Evolutionary conservation across 495 filamentous ascomycete species (phyloP).

Genomic region (Neurospora cerealis): DNA sequence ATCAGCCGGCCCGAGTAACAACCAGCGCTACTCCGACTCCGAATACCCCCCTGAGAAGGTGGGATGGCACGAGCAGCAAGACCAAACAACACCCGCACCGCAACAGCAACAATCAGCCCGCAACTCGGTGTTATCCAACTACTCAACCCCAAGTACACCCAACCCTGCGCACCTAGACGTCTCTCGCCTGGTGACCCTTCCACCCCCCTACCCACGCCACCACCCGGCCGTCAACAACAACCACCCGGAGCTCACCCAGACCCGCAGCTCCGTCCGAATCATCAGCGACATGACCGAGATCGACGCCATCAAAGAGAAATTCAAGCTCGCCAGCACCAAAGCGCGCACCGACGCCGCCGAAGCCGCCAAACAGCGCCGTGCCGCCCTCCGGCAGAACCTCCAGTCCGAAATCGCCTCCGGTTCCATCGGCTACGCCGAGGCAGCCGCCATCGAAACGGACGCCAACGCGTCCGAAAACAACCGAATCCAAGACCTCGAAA

Average conservation of each 20-base stretch:
- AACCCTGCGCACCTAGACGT: slow-evolving; percentile 60
- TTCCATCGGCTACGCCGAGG: slow-evolving; percentile 67
- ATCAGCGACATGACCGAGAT: slow-evolving; percentile 69
- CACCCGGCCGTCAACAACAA: slow-evolving; percentile 93
- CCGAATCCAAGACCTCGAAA: slow-evolving; percentile 50
- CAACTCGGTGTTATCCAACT: slow-evolving; percentile 30
- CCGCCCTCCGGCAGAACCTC: slow-evolving; percentile 47
- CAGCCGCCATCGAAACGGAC: slow-evolving; percentile 61
- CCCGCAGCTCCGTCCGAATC: slow-evolving; percentile 62
- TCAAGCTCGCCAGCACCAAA: slow-evolving; percentile 32
- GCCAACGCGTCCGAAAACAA: slow-evolving; percentile 53
- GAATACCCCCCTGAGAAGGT: slow-evolving; percentile 82
- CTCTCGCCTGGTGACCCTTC: slow-evolving; percentile 82
- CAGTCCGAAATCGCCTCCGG: slow-evolving; percentile 65
- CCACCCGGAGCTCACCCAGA: slow-evolving; percentile 76
- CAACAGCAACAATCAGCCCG: slow-evolving; percentile 19
- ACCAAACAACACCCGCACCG: slow-evolving; percentile 23
- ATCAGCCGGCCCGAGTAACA: slow-evolving; percentile 27
- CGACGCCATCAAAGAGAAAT: slow-evolving; percentile 55
- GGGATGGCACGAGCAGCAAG: slow-evolving; percentile 59
- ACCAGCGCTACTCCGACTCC: slow-evolving; percentile 28
- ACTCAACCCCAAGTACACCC: slow-evolving; percentile 31
- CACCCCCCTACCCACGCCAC: slow-evolving; percentile 82
- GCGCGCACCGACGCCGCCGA: slow-evolving; percentile 33
- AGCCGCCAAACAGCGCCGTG: slow-evolving; percentile 31